Base-by-base conservation (phyloP, 2,329 filamentous ascomycete genomes). In the Claviceps sp. region DNA sequence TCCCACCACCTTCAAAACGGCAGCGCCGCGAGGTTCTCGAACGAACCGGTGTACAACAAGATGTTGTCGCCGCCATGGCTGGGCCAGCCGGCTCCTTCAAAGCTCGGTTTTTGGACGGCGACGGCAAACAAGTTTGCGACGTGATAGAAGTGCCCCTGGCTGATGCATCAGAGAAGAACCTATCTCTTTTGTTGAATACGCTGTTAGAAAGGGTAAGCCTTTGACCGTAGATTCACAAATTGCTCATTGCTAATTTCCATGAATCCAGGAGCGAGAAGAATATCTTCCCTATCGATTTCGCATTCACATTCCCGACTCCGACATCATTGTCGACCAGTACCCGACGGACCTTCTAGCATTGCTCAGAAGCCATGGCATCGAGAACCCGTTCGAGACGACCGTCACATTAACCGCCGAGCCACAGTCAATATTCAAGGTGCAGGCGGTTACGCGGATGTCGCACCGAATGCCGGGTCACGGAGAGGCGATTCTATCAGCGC, bases 371-470 rank as follows among this genome's bases (percentile, higher is more conserved):
- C 75, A 80, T 71, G 76, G 77, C 52, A 72, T 80, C 52, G 71
- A 73, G 42, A 79, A 78, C 57, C 76, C 78, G 0, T 80, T 77
- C 56, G 78, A 81, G 61, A 76, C 68, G 5, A 74, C 71, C 0
- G 65, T 76, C 47, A 74, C 76, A 2, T 72, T 83, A 26, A 76
- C 75, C 39, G 79, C 80, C 44, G 79, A 82, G 61, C 91, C 93
- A 0, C 91, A 98, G 67, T 88, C 91, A 22, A 86, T 97, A 0
- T 97, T 96, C 73, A 83, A 85, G 61, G 93, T 97, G 23, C 89
- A 93, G 61, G 86, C 88, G 11, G 89, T 96, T 43, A 91, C 90
- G 47, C 79, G 93, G 66, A 91, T 93, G 71, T 86, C 90, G 6
- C 86, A 90, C 54, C 83, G 83, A 50, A 94, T 97, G 57, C 83